Evolutionary conservation across 2,329 filamentous ascomycete genomes (phyloP).

Genomic region (Ascochyta pisi): DNA sequence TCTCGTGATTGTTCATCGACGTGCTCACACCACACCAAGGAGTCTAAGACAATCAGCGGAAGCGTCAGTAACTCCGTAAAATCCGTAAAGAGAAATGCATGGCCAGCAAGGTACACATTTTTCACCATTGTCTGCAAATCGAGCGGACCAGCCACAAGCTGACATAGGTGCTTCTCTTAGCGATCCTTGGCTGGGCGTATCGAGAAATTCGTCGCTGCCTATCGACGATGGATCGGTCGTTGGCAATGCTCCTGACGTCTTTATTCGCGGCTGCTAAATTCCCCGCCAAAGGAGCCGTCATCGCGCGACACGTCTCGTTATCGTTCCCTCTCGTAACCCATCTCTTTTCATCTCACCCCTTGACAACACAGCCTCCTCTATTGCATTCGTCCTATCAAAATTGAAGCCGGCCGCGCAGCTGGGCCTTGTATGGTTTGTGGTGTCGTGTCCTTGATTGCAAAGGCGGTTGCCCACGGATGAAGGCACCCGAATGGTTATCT

Average conservation of each 20-base stretch:
- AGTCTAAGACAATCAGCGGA: not conserved
- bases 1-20: not conserved
- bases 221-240: not conserved
- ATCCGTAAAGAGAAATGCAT: not conserved
- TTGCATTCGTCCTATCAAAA: constrained; percentile 1
- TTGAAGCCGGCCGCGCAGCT: constrained; percentile 16
- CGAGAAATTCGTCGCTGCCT: not conserved
- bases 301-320: constrained; percentile 6
- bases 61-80: too few relatives aligned
- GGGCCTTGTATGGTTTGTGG: constrained; percentile 5
- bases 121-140: too few relatives aligned
- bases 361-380: constrained; percentile 1
- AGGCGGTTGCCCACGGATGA: constrained; percentile 14
- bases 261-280: not conserved
- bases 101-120: not conserved
- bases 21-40: not conserved
- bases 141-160: too few relatives aligned
- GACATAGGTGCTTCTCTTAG: not conserved
- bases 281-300: constrained; percentile 2
- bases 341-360: constrained; percentile 1
- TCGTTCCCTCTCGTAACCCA: not conserved
- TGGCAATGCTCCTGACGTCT: constrained; percentile 2
- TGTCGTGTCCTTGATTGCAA: constrained; percentile 2
- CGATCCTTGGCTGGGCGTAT: not conserved
- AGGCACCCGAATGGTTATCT: constrained; percentile 16